Conservation (phyloP, 2,329 filamentous ascomycete species). For the Cucurbitaria berberidis region DNA sequence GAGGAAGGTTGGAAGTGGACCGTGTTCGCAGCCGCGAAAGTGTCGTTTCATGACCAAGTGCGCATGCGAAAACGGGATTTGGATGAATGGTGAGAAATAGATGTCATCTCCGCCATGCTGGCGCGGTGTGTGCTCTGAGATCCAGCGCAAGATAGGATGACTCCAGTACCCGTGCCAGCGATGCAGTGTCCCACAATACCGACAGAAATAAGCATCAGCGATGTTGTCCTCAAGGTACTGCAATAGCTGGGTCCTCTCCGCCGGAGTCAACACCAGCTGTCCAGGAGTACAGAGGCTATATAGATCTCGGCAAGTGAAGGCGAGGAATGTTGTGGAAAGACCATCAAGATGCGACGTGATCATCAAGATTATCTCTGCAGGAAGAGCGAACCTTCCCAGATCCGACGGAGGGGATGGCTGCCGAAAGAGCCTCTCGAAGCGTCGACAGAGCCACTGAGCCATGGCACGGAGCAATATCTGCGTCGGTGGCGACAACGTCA, state of each 20-base stretch:
- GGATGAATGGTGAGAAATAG: background rate
- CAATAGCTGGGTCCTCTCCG: constrained; percentile 21
- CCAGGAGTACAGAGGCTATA: constrained; percentile 7
- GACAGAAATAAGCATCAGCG: constrained; percentile 21
- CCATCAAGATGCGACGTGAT: constrained; percentile 18
- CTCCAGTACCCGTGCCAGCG: constrained; percentile 23
- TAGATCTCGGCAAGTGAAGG: constrained; percentile 24
- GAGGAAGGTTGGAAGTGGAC: background rate
- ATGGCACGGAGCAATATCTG: background rate
- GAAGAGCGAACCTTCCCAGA: constrained; percentile 16
- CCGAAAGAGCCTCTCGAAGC: constrained; percentile 8
- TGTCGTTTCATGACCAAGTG: background rate
- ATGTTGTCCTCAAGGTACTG: constrained; percentile 23
- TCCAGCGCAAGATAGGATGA: background rate
- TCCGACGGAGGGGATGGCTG: constrained; percentile 3
- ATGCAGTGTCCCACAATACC: constrained; percentile 26
- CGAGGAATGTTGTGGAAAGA: constrained; percentile 12
- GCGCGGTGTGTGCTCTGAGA: background rate
- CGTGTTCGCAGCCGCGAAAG: background rate
- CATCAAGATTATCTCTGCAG: constrained; percentile 23
- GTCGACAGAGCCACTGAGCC: background rate
- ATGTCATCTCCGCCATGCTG: background rate
- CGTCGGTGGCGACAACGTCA: constrained; percentile 6
- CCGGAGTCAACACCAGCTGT: background rate
- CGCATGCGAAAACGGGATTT: background rate